These are phyloP conservation scores for Sphagnurus paluster DNA, from an alignment of 1,284 basidiomycete genomes.

Conservation along the genomic window DNA sequence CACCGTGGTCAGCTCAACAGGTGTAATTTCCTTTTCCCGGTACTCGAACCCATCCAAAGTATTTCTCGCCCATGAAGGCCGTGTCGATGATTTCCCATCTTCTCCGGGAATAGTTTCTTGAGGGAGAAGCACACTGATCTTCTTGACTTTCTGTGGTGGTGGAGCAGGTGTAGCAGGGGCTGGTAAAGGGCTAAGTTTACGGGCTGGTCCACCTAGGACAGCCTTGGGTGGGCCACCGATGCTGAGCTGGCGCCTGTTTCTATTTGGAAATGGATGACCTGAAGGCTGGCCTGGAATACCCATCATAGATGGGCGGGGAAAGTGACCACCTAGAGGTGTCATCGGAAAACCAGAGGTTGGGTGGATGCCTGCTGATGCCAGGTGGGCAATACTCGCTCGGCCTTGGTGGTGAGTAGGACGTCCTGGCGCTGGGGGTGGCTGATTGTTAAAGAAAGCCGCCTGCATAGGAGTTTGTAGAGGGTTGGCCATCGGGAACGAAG, in stretches of 20 bases:
- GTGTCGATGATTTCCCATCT: conserved; percentile 43
- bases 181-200: conserved; percentile 70
- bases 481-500: conserved; percentile 46
- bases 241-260: conserved; percentile 62
- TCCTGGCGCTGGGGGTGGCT: conserved; percentile 48
- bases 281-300: conserved; percentile 33
- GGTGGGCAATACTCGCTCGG: conserved; percentile 58
- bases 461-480: conserved; percentile 73
- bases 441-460: conserved; percentile 50
- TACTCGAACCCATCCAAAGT: conserved; percentile 49
- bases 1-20: conserved; percentile 52
- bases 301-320: conserved; percentile 54
- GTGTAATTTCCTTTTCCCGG: conserved; percentile 35
- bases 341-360: conserved; percentile 57
- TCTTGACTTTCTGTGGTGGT: conserved; percentile 55
- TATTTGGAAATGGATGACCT: conserved; percentile 50
- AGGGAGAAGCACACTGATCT: conserved; percentile 69
- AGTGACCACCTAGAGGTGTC: conserved; percentile 60
- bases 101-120: conserved; percentile 56
- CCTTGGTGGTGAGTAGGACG: conserved; percentile 53
- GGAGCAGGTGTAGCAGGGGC: conserved; percentile 20
- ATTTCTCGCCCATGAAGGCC: conserved; percentile 61
- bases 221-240: conserved; percentile 84
- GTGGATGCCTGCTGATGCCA: conserved; percentile 58
- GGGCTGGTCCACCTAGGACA: conserved; percentile 70